phyloP scores from a whole-genome alignment of 176 grass and related monocot species.

The Chrysopogon serrulatus region DNA sequence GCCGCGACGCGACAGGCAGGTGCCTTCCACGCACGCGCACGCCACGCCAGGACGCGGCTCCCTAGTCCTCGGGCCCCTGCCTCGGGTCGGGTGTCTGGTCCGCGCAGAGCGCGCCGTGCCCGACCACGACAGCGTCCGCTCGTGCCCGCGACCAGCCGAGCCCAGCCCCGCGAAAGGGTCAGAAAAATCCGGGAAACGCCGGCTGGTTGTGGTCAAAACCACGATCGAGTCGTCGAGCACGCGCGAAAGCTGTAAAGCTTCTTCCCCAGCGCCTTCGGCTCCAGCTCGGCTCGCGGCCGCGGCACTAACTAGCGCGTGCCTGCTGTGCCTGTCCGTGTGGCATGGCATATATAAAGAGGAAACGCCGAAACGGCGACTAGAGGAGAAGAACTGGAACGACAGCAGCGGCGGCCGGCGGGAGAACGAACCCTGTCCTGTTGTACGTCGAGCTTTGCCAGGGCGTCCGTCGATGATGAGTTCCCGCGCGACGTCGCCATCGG shows the following conservation, averaged over 20 bases:
- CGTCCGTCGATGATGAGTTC: not conserved
- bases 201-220: not conserved
- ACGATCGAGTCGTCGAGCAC: not conserved
- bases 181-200: not conserved
- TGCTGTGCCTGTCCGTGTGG: not conserved
- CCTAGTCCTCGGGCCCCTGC: not conserved
- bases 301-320: not conserved
- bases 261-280: not conserved
- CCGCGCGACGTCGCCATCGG: not conserved
- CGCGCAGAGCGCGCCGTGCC: not conserved
- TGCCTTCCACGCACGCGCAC: not conserved
- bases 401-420: too few species aligned
- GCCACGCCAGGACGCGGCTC: not conserved
- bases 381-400: not conserved
- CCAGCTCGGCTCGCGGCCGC: not conserved
- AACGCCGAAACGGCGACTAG: not conserved
- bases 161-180: not conserved
- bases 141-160: not conserved
- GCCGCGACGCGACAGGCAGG: not conserved
- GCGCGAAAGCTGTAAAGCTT: constrained; percentile 22
- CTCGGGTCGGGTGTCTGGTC: not conserved
- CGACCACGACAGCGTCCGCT: not conserved
- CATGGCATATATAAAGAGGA: not conserved
- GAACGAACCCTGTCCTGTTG: not conserved
- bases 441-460: not conserved